Base-by-base conservation (phyloP, 768 basidiomycete genomes). In the Filobasidium floriforme region DNA sequence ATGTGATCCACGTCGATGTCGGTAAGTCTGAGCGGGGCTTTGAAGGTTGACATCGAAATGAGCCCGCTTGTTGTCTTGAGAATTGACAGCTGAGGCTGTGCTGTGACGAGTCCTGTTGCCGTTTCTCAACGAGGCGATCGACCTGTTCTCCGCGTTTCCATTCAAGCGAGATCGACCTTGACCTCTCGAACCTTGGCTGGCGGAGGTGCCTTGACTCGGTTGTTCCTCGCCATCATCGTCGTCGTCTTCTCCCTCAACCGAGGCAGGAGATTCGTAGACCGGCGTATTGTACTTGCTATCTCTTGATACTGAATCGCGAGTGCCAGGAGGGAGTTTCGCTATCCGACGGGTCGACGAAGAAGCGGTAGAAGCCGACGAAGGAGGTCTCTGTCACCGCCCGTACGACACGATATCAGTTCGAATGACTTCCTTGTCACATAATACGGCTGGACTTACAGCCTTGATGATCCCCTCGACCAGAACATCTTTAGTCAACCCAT, bases 401-500 rank as follows among this genome's bases (percentile, higher is more conserved):
- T 4, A 11, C 22, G 32, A 46, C 19, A 29, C n/a, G 9, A 9
- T 7, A 19, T 66, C 51, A 32, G 43, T 24, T 19, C 15, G n/a
- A n/a, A 32, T 24, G n/a, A 22, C 19, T 1, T 19, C 6, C 41
- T 4, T 24, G 22, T 22, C 32, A 10, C 10, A 41, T 3, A 7
- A 40, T 29, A 9, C 19, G 10, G 3, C 12, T 44, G 40, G 12
- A 68, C 76, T 69, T 37, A 77, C 76, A 28, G 73, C 72, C 9
- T 69, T 67, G 15, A 78, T 65, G 19, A 78, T 67, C 1, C 77
- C 77, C 41, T 76, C 73, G 19, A 78, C 71, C 52, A 78, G 60
- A n/a, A 73, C 72, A 59, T 73, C 74, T 66, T 78, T 78, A 7
- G 72, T 68, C 66, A 74, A 22, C 1, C 69, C 72, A n/a, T 62